Evolutionary conservation across 345 rosid genomes (phyloP).

Genomic region (Populus alba): DNA sequence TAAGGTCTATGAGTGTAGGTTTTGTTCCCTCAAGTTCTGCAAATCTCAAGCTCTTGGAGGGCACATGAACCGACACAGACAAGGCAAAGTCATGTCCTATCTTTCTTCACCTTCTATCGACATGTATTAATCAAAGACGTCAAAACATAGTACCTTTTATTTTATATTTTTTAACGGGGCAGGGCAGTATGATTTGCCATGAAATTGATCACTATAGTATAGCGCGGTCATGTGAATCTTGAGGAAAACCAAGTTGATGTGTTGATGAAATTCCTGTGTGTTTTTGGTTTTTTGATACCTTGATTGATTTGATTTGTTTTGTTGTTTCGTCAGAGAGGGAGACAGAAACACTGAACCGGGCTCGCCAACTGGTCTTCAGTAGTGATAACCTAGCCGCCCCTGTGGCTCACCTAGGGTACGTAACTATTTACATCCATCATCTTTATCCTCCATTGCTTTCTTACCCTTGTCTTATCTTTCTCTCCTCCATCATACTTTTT

Average conservation of each 20-base stretch:
- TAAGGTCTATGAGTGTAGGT: conserved; percentile 94
- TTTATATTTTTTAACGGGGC: neutral
- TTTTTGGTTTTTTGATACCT: neutral
- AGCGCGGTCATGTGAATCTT: conserved; percentile 36
- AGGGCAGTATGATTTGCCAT: conserved; percentile 7
- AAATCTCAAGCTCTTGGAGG: conserved; percentile 99
- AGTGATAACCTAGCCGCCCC: conserved; percentile 60
- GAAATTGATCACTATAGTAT: neutral
- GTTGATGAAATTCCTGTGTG: conserved; percentile 23
- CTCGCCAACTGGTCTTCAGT: conserved; percentile 92
- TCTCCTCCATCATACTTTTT: neutral
- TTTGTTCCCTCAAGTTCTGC: conserved; percentile 99
- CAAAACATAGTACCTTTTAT: neutral
- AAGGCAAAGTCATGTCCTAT: conserved; percentile 49
- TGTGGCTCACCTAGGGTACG: conserved; percentile 47
- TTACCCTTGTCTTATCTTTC: neutral
- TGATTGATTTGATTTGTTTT: conserved; percentile 24
- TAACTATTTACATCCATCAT: neutral
- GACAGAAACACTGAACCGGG: conserved; percentile 95
- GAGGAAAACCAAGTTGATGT: conserved; percentile 25
- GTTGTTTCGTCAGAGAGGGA: conserved; percentile 71
- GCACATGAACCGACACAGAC: conserved; percentile 99
- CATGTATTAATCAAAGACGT: neutral
- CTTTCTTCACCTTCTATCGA: neutral
- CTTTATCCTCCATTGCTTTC: neutral